A percentile compares a stretch with the other conserved stretches of the same genome.
These are phyloP conservation scores for Pestalotiopsis sp. DNA, from an alignment of 2,329 filamentous ascomycete species.

Conservation along the genomic window DNA sequence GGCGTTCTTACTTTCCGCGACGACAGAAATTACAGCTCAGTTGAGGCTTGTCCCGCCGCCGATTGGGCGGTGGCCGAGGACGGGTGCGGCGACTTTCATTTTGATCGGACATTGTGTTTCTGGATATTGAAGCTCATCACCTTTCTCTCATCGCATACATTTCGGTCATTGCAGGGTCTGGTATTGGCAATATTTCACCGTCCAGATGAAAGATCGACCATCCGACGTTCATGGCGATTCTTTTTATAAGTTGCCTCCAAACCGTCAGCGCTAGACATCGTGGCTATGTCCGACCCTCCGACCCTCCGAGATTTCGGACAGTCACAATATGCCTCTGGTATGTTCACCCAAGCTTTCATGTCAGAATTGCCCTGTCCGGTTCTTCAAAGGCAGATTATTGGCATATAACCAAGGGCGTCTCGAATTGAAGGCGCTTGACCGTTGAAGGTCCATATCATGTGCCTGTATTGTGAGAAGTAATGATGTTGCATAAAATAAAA, in stretches of 20 bases:
- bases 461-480: not conserved
- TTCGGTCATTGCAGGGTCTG: too few relatives aligned
- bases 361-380: not conserved
- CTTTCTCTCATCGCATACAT: too few relatives aligned
- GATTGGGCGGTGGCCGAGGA: constrained; percentile 7
- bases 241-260: not conserved
- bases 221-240: not conserved
- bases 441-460: not conserved
- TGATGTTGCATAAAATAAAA: not conserved
- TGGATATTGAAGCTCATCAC: too few relatives aligned
- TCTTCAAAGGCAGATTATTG: not conserved
- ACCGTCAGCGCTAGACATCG: not conserved
- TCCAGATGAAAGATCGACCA: not conserved
- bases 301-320: not conserved
- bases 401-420: not conserved
- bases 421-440: not conserved
- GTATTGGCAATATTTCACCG: not conserved
- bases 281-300: not conserved
- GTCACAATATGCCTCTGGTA: not conserved
- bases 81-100: not conserved
- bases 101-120: constrained; percentile 6
- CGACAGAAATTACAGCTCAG: constrained; percentile 7
- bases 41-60: constrained; percentile 9
- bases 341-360: not conserved
- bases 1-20: not conserved